Evolutionary conservation across 108 stramenopile species (phyloP).

Genomic region (Ochromonas danica): DNA sequence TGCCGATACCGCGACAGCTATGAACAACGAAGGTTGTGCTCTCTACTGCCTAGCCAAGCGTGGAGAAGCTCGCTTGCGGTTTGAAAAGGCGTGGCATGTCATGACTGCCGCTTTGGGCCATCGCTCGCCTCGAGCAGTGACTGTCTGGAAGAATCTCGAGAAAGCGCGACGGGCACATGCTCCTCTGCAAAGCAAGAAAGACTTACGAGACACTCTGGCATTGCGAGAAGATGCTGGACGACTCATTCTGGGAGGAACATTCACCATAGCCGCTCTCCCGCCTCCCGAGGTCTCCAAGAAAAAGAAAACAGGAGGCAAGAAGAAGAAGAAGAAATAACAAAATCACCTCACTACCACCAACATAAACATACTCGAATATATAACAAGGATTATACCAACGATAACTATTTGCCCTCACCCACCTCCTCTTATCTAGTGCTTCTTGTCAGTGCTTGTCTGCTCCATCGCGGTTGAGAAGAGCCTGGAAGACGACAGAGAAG

Average conservation of each 20-base stretch:
- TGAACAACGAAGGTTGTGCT: conserved; percentile 12
- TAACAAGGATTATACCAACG: too few relatives aligned
- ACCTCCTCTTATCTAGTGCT: too few relatives aligned
- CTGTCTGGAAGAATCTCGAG: conserved; percentile 27
- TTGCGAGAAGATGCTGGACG: conserved; percentile 13
- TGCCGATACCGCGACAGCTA: conserved; percentile 31
- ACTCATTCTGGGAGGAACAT: conserved; percentile 10
- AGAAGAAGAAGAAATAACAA: conserved; percentile 4
- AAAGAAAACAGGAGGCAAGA: conserved; percentile 6
- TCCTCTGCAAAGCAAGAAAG: background rate
- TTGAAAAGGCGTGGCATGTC: conserved; percentile 1
- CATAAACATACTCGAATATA: too few relatives aligned
- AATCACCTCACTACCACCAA: too few relatives aligned
- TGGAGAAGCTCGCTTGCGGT: conserved; percentile 4
- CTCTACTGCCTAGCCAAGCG: conserved; percentile 3
- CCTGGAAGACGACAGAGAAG: conserved; percentile 46
- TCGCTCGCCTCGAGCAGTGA: background rate
- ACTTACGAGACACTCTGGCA: background rate
- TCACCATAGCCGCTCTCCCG: conserved; percentile 18
- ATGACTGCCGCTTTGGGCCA: background rate
- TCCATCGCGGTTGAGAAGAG: too few relatives aligned
- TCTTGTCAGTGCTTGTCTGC: too few relatives aligned
- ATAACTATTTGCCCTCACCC: too few relatives aligned
- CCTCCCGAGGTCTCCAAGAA: conserved; percentile 1
- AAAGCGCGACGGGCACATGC: conserved; percentile 22